Evolutionary conservation across 169 alveolate genomes (phyloP), one percentile per base, ranked within the genome.

Genomic region (Plasmodium ovale): DNA sequence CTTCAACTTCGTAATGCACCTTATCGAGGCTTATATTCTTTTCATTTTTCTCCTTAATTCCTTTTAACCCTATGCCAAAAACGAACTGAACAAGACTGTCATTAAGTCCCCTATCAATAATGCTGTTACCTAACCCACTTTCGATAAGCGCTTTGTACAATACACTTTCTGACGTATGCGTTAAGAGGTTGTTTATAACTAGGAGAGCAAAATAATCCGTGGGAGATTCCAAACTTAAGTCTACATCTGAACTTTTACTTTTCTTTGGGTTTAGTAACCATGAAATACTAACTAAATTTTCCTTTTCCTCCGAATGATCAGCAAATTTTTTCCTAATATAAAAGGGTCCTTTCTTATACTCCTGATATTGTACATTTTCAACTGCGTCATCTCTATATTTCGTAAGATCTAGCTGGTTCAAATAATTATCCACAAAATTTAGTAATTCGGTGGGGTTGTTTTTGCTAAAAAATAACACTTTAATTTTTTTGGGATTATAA

Each of bases 401-500:
- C 21, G 59, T 85, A 33, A 35, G 69, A 69, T 85, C 91, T 37
- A 85, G 31, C 37, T 85, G 72, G 9, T 33, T 27, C 42, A 85
- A 60, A 60, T 77, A 94, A 29, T 90, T 47, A 68, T 94, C 95
- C 14, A 94, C 94, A 53, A 94, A 92, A 53, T 87, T 71, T 70
- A 94, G 67, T 47, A 93, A 62, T 65, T 94, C 93, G 25, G 62
- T 60, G 6, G 91, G 87, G 59, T 87, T 92, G 27, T 92, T 88
- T 37, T 94, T 94, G 10, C 95, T 94, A 89, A 92, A 94, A 88
- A 96, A 92, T 71, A 92, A 92, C 23, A 95, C 87, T 47, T 70
- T 93, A 5, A 96, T 91, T 49, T 95, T 96, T 56, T 92, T 73
- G 12, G 98, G 97, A 33, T 95, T 94, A 87, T 96, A 96, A 85